Evolutionary conservation across 345 rosid genomes (phyloP), one percentile per base, ranked within the genome.

Genomic region (Eucalyptus guilfoylei): DNA sequence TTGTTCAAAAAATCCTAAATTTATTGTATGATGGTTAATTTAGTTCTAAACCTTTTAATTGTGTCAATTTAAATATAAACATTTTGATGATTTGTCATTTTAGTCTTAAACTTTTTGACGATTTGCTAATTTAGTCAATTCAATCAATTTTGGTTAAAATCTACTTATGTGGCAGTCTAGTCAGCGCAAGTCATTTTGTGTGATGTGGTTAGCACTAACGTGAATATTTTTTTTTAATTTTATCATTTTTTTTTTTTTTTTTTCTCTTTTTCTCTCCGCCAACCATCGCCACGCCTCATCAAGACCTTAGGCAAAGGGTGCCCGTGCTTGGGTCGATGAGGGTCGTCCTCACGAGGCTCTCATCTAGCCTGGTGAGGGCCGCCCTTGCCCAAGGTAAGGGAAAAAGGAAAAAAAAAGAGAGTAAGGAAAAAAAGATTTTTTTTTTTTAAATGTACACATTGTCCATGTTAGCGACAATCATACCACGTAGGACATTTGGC

Each of bases 401-500:
- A 55, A 24, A 23, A 24, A 10, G 13, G 6, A 21, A 19, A 23
- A 21, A 52, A 50, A 49, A 0, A 6, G 1, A 54, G 0, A 21
- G 1, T 21, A 19, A 23, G 19, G 11, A 5, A 54, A 23, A 54
- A 23, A 15, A 17, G 7, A 14, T 4, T 2, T 6, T 5, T 48
- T 6, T 8, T 19, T 15, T 49, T 3, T 3, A 23, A 23, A 55
- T 55, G 62, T 14, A 55, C 24, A 23, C 1, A 23, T 55, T 10
- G 1, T 55, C 13, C 30, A 24, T 24, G 13, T 55, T 23, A 55
- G 6, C 0, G 1, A 2, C 6, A 55, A 23, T 55, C 3, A 11
- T 24, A 6, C 0, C 30, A 24, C 3, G 6, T 55, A 10, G 12
- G 62, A 55, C 6, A 1, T 24, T 55, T 55, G 14, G 30, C 30